phyloP scores from a whole-genome alignment of 2,329 filamentous ascomycete genomes.

The Monilinia aucupariae region DNA sequence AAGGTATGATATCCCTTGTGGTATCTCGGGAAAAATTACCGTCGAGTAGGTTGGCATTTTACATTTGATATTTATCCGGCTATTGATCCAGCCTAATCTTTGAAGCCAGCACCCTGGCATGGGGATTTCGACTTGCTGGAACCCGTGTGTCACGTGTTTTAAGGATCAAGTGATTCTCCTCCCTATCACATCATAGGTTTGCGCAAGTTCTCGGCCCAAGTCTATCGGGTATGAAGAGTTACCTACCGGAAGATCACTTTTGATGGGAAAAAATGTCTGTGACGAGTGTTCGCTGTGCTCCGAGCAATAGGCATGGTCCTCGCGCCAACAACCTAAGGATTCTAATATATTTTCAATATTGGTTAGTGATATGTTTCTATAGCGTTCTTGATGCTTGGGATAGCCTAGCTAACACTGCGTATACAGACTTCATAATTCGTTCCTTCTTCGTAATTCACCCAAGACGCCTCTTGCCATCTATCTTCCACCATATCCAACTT shows the following conservation, averaged over 20 bases:
- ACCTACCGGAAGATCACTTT: neutral
- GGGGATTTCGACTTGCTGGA: neutral
- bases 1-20: constrained; percentile 26
- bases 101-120: neutral
- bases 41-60: constrained; percentile 28
- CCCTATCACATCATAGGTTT: neutral
- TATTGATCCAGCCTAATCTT: neutral
- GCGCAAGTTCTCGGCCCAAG: neutral
- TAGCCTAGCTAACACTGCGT: constrained; percentile 19
- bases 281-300: neutral
- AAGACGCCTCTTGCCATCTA: constrained; percentile 48
- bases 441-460: constrained; percentile 27
- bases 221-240: neutral
- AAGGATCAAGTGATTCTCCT: neutral
- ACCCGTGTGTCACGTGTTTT: neutral
- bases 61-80: constrained; percentile 2
- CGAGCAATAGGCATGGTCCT: neutral
- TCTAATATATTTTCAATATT: neutral
- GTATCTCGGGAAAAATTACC: constrained; percentile 28
- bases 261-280: no score
- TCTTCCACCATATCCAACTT: constrained; percentile 45
- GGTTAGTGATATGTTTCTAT: constrained; percentile 9
- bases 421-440: constrained; percentile 28
- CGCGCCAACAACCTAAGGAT: neutral
- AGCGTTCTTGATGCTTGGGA: neutral